Evolutionary conservation across 1,284 basidiomycete species (phyloP), one percentile per base, ranked within the genome.

Genomic region (Ceratobasidium papillatum): DNA sequence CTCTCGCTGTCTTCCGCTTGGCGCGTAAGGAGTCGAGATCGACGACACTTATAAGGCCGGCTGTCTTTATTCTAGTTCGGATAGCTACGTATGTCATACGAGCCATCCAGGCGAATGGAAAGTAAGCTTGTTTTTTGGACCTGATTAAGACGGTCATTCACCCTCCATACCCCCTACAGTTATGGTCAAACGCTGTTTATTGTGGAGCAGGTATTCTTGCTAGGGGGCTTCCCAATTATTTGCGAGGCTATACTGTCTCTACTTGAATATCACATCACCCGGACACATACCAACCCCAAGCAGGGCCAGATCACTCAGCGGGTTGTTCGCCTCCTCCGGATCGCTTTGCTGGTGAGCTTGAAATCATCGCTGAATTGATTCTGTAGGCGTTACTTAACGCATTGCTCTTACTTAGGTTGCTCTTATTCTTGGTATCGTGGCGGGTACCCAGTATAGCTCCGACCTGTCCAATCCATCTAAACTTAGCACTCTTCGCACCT

Each of bases 41-140:
- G 0, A 22, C 38, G 1, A n/a, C 75, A 22, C 64, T 79, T 34
- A 73, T 78, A 5, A 76, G 78, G 4, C 78, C 78, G 0, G 34
- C 73, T 41, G 47, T 78, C n/a, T 76, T 79, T 32, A 36, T 77
- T 8, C 1, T 64, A 25, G 27, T 72, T 30, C 77, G 78, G 7
- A 58, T 77, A 17, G 77, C 68, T 3, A 78, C 78, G 0, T 78
- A 73, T 43, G 49, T 77, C 32, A 71, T 79, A 5, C 76, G 78
- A 11, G 76, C 78, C 3, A n/a, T 78, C 1, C 65, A 77, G 38
- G 69, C 77, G 0, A 45, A 61, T 12, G 47, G 74, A 47, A 68
- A 73, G 49, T 65, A 41, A 71, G 68, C 38, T 12, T 38, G 7
- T 22, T 25, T 32, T 4, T 12, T 14, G 4, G 30, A 14, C 27